These are phyloP conservation scores for Coniochaeta sp. DNA, from an alignment of 2,329 filamentous ascomycete species.

Conservation along the genomic window DNA sequence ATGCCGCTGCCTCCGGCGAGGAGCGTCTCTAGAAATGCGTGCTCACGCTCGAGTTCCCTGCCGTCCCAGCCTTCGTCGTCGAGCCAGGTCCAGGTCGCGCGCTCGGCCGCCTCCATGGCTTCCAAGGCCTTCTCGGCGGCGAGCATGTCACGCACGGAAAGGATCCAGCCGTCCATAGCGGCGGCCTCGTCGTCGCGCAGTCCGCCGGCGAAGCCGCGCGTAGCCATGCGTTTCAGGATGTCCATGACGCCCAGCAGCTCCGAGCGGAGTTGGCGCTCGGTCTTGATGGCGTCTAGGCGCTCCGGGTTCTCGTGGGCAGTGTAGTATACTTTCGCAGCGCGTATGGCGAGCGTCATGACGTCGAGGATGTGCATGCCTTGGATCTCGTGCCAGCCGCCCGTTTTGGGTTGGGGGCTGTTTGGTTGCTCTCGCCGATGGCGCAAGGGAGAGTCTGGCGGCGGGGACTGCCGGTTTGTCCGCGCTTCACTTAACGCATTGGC, in stretches of 20 bases:
- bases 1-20: conserved; percentile 13
- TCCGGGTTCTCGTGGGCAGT: conserved; percentile 85
- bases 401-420: conserved; percentile 31
- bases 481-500: conserved; percentile 59
- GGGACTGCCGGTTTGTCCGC: conserved; percentile 14
- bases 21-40: conserved; percentile 74
- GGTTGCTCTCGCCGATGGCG: conserved; percentile 12
- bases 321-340: conserved; percentile 93
- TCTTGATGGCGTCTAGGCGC: conserved; percentile 76
- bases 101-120: conserved; percentile 60
- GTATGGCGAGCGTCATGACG: conserved; percentile 88
- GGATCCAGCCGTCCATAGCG: conserved; percentile 74
- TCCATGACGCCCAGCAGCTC: conserved; percentile 85
- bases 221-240: conserved; percentile 84
- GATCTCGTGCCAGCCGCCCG: conserved; percentile 67
- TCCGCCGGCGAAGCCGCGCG: conserved; percentile 77
- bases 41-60: conserved; percentile 67
- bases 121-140: conserved; percentile 72
- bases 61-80: conserved; percentile 64
- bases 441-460: conserved; percentile 5
- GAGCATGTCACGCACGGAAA: conserved; percentile 69
- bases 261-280: conserved; percentile 75
- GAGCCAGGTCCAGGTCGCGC: conserved; percentile 75
- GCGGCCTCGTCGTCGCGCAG: conserved; percentile 70
- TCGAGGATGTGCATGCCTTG: conserved; percentile 91